Evolutionary conservation across 2,329 filamentous ascomycete species (phyloP).

Genomic region (Colletotrichum sp.): DNA sequence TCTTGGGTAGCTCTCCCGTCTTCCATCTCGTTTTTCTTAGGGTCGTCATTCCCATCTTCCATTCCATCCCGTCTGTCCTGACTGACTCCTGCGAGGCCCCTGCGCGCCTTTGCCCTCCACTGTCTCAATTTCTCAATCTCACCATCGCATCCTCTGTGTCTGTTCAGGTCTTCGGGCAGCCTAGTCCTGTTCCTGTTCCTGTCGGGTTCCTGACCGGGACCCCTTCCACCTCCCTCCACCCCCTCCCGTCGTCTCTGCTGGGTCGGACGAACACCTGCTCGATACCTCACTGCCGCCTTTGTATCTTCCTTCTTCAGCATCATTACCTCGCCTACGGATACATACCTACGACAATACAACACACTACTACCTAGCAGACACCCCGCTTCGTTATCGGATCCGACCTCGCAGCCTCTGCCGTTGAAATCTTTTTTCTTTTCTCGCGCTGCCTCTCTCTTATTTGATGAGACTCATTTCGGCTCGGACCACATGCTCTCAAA

Average conservation of each 20-base stretch:
- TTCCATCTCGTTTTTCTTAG: not conserved
- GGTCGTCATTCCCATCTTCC: not conserved
- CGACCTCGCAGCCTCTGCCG: not conserved
- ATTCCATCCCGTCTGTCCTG: not conserved
- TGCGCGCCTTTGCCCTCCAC: not conserved
- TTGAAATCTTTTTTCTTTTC: not conserved
- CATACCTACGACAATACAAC: not conserved
- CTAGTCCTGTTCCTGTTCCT: not conserved
- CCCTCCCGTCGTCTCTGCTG: not conserved
- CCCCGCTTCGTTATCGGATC: not conserved
- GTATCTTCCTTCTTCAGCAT: not conserved
- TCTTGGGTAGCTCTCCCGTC: not conserved
- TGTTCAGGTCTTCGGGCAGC: not conserved
- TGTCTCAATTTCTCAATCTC: not conserved
- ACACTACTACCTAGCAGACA: not conserved
- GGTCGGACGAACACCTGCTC: not conserved
- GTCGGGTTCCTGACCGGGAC: not conserved
- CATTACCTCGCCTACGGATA: not conserved
- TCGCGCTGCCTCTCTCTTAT: not conserved
- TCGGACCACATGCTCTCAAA: conserved; percentile 19
- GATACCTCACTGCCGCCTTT: not conserved
- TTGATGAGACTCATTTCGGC: conserved; percentile 18
- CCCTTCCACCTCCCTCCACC: not conserved
- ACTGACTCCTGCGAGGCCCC: not conserved
- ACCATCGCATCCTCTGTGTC: not conserved